Evolutionary conservation across 2,329 filamentous ascomycete genomes (phyloP).

Genomic region (Paecilomyces fulvus): DNA sequence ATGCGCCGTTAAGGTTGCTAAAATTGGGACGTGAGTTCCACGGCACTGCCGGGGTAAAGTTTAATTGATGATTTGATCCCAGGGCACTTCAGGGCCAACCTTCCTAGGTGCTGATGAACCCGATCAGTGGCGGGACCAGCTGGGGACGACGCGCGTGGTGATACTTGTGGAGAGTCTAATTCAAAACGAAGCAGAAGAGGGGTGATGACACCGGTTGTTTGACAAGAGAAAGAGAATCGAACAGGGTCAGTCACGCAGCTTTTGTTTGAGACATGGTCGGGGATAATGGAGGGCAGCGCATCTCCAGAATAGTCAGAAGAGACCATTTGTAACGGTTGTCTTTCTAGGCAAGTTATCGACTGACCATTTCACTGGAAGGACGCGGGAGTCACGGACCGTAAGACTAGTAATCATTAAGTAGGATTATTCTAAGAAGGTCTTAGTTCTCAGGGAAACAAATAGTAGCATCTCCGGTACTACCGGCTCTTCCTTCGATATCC

Average conservation of each 20-base stretch:
- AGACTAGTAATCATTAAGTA: background rate
- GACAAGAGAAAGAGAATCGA: background rate
- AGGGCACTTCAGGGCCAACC: background rate
- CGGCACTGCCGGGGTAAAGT: background rate
- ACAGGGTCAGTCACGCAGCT: background rate
- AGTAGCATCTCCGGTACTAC: background rate
- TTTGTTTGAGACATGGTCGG: background rate
- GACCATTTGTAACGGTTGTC: background rate
- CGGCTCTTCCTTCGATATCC: background rate
- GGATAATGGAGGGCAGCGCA: background rate
- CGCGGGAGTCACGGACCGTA: background rate
- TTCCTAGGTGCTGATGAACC: background rate
- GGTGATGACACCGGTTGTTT: background rate
- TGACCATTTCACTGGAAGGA: background rate
- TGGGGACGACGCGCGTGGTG: background rate
- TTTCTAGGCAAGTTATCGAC: background rate
- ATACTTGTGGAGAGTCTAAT: background rate
- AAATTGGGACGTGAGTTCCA: background rate
- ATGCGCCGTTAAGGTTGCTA: background rate
- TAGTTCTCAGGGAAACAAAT: background rate
- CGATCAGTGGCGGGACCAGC: background rate
- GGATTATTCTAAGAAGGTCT: background rate
- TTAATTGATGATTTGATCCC: too few species aligned
- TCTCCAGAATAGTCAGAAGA: background rate
- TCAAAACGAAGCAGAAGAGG: background rate